Conservation (phyloP, 202 grass and related monocot species). For the Schoenoplectus tabernaemontani region DNA sequence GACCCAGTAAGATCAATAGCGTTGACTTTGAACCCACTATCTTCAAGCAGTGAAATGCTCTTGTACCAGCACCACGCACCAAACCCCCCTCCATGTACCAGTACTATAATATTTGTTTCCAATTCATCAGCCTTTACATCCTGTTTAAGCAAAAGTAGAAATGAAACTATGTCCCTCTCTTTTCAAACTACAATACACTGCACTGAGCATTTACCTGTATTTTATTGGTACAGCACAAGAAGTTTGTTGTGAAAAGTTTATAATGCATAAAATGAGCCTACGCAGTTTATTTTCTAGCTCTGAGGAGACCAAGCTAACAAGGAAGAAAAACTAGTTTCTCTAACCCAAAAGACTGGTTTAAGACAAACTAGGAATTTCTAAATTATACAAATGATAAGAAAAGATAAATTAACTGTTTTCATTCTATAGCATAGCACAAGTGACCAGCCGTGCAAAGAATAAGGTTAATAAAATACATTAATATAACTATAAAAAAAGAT, state of each 20-base stretch:
- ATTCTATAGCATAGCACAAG: constrained; percentile 5
- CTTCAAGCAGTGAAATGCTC: constrained; percentile 81
- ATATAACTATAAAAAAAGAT: neutral
- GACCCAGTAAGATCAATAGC: constrained; percentile 86
- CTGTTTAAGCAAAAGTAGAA: constrained; percentile 26
- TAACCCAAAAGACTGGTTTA: neutral
- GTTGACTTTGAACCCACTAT: constrained; percentile 83
- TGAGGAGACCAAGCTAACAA: too few relatives aligned
- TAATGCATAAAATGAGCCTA: neutral
- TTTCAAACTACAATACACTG: neutral
- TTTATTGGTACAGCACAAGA: neutral
- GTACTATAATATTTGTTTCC: constrained; percentile 75
- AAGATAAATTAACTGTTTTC: neutral
- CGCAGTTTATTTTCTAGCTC: neutral
- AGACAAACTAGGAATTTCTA: neutral
- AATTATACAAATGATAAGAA: neutral
- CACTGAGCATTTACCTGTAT: neutral
- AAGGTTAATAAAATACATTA: neutral
- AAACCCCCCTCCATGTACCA: constrained; percentile 94
- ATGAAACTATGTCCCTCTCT: neutral
- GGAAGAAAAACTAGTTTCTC: constrained; percentile 5
- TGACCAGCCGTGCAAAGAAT: neutral
- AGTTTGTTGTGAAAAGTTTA: neutral
- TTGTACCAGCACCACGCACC: constrained; percentile 99
- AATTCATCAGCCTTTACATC: constrained; percentile 62